Evolutionary conservation across 176 grass and related monocot species (phyloP).

Genomic region (Cenchrus fungigraminus): DNA sequence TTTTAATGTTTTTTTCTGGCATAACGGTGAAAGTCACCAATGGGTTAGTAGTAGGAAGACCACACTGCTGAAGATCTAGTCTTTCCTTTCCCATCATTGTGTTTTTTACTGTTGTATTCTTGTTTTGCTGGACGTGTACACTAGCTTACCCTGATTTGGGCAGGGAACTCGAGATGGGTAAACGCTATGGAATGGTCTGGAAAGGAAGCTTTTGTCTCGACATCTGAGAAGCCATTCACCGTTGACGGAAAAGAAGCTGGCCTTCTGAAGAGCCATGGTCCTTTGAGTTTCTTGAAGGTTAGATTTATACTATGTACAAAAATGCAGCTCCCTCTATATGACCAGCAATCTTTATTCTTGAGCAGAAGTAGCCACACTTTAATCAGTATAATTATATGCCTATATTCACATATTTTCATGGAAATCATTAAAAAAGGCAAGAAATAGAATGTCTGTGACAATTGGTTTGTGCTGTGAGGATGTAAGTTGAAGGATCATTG

Average conservation of each 20-base stretch:
- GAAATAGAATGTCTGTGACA: background rate
- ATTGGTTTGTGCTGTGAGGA: background rate
- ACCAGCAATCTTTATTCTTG: background rate
- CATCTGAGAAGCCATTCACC: constrained; percentile 58
- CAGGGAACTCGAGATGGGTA: constrained; percentile 97
- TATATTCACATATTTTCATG: constrained; percentile 17
- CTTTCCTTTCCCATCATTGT: background rate
- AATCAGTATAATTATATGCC: background rate
- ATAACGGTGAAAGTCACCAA: background rate
- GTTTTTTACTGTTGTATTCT: background rate
- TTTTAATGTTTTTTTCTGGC: background rate
- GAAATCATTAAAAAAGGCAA: background rate
- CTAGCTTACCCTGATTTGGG: constrained; percentile 23
- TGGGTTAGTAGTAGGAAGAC: background rate
- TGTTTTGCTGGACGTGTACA: background rate
- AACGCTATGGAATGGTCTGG: constrained; percentile 93
- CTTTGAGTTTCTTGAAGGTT: constrained; percentile 96
- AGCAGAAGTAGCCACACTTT: background rate
- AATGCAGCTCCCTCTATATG: background rate
- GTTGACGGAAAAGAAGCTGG: constrained; percentile 84
- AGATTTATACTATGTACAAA: background rate
- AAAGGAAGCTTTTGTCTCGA: constrained; percentile 68
- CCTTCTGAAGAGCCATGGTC: constrained; percentile 73
- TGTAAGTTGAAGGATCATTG: background rate
- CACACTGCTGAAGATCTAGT: constrained; percentile 7